Evolutionary conservation across 2,329 filamentous ascomycete species (phyloP), one percentile per base, ranked within the genome.

Genomic region (Colletotrichum noveboracense): DNA sequence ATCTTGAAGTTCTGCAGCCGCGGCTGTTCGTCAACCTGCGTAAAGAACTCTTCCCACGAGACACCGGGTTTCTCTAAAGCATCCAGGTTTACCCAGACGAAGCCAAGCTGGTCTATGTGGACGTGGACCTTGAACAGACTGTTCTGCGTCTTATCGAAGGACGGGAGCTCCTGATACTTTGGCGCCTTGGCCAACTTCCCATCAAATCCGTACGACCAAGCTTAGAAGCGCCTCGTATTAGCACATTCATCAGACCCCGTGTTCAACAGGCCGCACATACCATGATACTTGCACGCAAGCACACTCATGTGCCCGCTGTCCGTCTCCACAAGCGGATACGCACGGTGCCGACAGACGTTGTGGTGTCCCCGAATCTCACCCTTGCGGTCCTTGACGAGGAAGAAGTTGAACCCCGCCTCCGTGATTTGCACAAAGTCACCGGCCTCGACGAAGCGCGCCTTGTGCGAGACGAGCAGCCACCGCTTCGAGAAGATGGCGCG

Each of bases 401-500:
- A 30, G 16, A 61, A 30, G 56, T 61, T 61, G 56, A 61, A 61
- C n/a, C 58, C 58, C n/a, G 28, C 58, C 58, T 61, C 58, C 0
- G 58, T 61, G 18, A 61, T 61, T 0, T 61, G 58, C 6, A 61
- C 58, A 61, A 61, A 61, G 58, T 61, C 28, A 78, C 87, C 76
- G 7, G 74, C 36, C 6, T 78, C 74, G 7, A 75, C 70, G 24
- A 79, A 75, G 18, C 78, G 74, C 6, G 70, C 61, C 48, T 56
- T 73, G 62, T 79, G 81, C 21, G 78, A 76, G 26, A 82, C 75
- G 65, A 79, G 79, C 21, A 83, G 60, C 82, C 82, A 84, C 66
- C 79, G 80, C 76, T 81, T 81, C 3, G 84, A 85, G 78, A 86
- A 86, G 38, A 86, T 84, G 14, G 85, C 82, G n/a, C 84, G 80